phyloP scores from a whole-genome alignment of 164 flowering plant species.

The Protea cynaroides region DNA sequence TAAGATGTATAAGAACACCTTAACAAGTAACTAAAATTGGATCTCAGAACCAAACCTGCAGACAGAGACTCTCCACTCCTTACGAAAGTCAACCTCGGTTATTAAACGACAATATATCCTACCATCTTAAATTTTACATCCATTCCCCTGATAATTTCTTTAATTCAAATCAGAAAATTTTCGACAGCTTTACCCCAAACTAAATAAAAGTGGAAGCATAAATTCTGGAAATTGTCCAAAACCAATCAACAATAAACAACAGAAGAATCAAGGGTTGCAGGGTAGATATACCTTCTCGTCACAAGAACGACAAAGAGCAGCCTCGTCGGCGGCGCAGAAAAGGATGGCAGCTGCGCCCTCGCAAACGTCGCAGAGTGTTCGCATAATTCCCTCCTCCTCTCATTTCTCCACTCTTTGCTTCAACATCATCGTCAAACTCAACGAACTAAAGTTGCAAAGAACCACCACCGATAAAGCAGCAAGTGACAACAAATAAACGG shows the following conservation, averaged over 20 bases:
- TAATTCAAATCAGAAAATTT: too few relatives aligned
- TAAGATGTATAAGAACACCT: too few relatives aligned
- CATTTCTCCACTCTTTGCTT: constrained; percentile 17
- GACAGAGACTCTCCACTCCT: too few relatives aligned
- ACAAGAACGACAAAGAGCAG: constrained; percentile 70
- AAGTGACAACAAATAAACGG: neutral
- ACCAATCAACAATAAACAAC: neutral
- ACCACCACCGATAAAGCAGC: neutral
- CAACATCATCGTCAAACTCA: constrained; percentile 4
- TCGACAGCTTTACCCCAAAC: too few relatives aligned
- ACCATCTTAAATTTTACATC: too few relatives aligned
- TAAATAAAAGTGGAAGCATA: too few relatives aligned
- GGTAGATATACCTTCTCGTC: constrained; percentile 45
- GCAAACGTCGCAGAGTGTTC: constrained; percentile 75
- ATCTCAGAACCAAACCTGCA: too few relatives aligned
- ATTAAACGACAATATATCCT: too few relatives aligned
- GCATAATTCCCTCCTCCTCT: constrained; percentile 38
- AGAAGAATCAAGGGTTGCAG: neutral
- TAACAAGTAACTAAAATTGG: too few relatives aligned
- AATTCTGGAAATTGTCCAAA: too few relatives aligned
- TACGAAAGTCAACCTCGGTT: too few relatives aligned
- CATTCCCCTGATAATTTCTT: too few relatives aligned
- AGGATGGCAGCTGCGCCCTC: constrained; percentile 68
- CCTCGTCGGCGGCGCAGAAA: constrained; percentile 86
- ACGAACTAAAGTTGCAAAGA: neutral